These are phyloP conservation scores for Coniella vitis DNA, from an alignment of 2,329 filamentous ascomycete species.

Conservation along the genomic window DNA sequence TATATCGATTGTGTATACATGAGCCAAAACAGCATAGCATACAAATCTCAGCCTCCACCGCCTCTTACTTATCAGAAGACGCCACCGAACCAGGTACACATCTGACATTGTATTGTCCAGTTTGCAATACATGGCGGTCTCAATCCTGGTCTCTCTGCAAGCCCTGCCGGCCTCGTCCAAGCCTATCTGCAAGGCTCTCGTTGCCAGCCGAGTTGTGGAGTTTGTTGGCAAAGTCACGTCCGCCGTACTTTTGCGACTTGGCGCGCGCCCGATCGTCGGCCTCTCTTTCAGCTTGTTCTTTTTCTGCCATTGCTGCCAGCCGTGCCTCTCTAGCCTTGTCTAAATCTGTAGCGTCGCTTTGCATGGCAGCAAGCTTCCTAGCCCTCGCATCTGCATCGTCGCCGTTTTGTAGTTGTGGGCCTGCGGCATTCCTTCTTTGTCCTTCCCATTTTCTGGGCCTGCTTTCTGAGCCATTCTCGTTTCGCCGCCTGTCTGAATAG, in stretches of 20 bases:
- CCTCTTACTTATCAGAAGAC: too few relatives aligned
- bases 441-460: background rate
- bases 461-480: background rate
- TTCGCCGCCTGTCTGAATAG: slow-evolving; percentile 13
- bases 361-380: slow-evolving; percentile 66
- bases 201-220: slow-evolving; percentile 54
- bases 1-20: too few relatives aligned
- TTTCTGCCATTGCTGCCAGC: slow-evolving; percentile 57
- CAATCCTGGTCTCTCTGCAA: slow-evolving; percentile 40
- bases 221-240: slow-evolving; percentile 56
- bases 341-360: slow-evolving; percentile 60
- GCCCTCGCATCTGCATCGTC: slow-evolving; percentile 51
- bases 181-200: slow-evolving; percentile 44
- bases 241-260: slow-evolving; percentile 53
- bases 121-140: background rate
- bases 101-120: too few relatives aligned
- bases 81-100: too few relatives aligned
- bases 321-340: slow-evolving; percentile 64
- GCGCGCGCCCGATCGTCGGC: slow-evolving; percentile 59
- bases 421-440: background rate
- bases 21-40: too few relatives aligned
- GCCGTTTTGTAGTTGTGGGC: slow-evolving; percentile 15
- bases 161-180: slow-evolving; percentile 41
- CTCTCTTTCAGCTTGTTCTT: slow-evolving; percentile 57
- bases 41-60: too few relatives aligned